Percentiles rank a stretch among this genome's conserved stretches.
Conservation (phyloP, 75 land plant species). For the Azolla pinnata region DNA sequence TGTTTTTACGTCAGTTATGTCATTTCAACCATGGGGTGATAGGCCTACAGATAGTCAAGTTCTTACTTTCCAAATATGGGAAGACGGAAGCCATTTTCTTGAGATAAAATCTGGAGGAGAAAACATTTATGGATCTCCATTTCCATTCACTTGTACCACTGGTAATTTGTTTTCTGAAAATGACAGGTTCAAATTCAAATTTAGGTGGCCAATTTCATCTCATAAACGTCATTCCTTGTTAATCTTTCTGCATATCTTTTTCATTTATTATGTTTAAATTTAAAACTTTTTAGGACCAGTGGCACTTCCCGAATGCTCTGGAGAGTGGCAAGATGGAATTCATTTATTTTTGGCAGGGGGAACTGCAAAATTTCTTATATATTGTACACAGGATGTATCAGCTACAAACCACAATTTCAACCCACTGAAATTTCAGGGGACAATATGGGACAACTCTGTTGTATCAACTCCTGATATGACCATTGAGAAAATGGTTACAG, state of each 20-base stretch:
- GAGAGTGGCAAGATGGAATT: constrained; percentile 3
- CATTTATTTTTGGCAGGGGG: background rate
- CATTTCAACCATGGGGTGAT: background rate
- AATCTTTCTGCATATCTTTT: no score
- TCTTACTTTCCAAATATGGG: background rate
- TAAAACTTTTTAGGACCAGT: background rate
- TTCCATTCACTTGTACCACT: background rate
- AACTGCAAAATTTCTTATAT: background rate
- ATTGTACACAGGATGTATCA: constrained; percentile 4
- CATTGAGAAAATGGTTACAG: background rate
- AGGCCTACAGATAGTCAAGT: background rate
- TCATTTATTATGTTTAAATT: no score
- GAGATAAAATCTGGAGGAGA: background rate
- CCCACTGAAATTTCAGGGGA: background rate
- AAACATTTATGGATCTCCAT: background rate
- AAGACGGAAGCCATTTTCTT: background rate
- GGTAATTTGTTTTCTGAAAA: background rate
- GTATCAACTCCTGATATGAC: background rate
- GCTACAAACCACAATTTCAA: background rate
- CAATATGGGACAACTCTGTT: background rate
- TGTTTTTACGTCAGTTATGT: background rate
- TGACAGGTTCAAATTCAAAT: no score
- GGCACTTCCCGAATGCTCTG: constrained; percentile 1
- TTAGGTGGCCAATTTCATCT: no score
- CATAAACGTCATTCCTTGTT: no score